Conservation (phyloP, 2,329 filamentous ascomycete genomes). For the Fusarium poae region DNA sequence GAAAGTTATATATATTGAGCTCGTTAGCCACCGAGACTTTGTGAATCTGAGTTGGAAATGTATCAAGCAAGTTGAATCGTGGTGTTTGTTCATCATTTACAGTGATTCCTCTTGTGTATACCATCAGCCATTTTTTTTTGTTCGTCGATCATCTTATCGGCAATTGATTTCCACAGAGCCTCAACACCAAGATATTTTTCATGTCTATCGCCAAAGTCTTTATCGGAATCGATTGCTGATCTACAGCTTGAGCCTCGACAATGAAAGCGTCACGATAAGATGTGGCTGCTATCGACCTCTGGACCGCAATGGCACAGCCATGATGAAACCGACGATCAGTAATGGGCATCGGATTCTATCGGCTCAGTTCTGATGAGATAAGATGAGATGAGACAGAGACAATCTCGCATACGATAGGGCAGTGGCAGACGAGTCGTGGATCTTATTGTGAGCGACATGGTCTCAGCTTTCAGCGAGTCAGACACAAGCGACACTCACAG, state of each 20-base stretch:
- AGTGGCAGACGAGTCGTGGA: constrained; percentile 25
- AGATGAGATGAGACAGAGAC: neutral
- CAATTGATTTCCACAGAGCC: constrained; percentile 40
- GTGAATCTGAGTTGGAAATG: neutral
- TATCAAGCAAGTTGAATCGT: constrained; percentile 5
- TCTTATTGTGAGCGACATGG: constrained; percentile 29
- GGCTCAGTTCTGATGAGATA: constrained; percentile 18
- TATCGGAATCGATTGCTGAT: constrained; percentile 20
- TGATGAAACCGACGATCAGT: constrained; percentile 30
- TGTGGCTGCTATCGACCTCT: constrained; percentile 10
- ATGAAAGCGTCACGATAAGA: constrained; percentile 29
- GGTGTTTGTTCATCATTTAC: constrained; percentile 12
- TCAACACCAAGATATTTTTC: constrained; percentile 26
- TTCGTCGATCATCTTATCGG: constrained; percentile 24
- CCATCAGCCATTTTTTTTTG: constrained; percentile 1
- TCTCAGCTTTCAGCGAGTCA: constrained; percentile 28
- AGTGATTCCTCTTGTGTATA: neutral
- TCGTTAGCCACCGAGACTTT: constrained; percentile 16
- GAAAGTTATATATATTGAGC: constrained; percentile 43
- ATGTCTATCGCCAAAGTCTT: constrained; percentile 18
- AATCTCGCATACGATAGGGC: constrained; percentile 13
- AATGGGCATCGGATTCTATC: constrained; percentile 25
- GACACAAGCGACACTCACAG: neutral
- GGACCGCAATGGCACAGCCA: neutral
- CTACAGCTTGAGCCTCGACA: constrained; percentile 14